Conservation (phyloP, 257 asterid species). For the Solanum etuberosum region DNA sequence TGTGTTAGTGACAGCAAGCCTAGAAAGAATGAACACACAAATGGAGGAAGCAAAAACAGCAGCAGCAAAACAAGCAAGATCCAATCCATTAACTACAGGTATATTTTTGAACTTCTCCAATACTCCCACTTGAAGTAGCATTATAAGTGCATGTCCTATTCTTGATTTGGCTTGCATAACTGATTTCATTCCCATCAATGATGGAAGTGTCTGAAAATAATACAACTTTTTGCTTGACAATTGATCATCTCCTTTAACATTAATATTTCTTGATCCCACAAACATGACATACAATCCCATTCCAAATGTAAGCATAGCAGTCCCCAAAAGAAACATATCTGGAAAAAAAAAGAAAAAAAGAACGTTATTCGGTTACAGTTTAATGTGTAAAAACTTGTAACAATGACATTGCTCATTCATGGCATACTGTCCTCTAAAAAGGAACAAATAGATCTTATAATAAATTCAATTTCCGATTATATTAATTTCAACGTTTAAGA, state of each 20-base stretch:
- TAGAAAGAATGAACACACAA: conserved; percentile 60
- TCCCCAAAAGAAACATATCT: conserved; percentile 82
- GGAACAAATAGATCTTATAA: neutral
- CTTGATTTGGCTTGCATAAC: conserved; percentile 64
- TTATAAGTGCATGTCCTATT: conserved; percentile 66
- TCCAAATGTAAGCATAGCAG: conserved; percentile 72
- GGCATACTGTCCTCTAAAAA: neutral
- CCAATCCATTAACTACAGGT: conserved; percentile 42
- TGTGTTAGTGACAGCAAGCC: conserved; percentile 13
- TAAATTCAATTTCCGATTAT: neutral
- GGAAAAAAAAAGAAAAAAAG: neutral
- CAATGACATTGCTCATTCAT: neutral
- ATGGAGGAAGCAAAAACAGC: conserved; percentile 57
- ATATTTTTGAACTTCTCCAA: conserved; percentile 59
- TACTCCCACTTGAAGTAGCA: conserved; percentile 80
- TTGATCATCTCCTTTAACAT: neutral
- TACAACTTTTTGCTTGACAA: conserved; percentile 9
- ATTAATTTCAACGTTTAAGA: neutral
- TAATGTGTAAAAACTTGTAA: neutral
- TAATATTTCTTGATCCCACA: conserved; percentile 30
- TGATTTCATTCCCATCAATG: conserved; percentile 43
- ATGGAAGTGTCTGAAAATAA: conserved; percentile 30
- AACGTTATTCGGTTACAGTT: neutral
- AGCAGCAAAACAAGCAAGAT: conserved; percentile 76
- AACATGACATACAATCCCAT: conserved; percentile 56